phyloP scores from a whole-genome alignment of 768 basidiomycete genomes.

The Amanita inopinata region DNA sequence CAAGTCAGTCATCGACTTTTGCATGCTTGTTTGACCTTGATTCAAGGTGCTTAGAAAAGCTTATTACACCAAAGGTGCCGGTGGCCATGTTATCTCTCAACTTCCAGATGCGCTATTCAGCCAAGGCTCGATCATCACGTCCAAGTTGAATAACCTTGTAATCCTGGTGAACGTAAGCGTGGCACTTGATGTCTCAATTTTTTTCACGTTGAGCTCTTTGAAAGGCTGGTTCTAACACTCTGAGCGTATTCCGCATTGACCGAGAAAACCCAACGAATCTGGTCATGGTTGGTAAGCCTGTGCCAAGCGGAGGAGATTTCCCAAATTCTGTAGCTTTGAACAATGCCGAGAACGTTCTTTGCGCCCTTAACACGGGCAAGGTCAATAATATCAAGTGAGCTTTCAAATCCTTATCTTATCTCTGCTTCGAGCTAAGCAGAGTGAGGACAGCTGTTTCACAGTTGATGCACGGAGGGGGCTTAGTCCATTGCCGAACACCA shows the following conservation, averaged over 20 bases:
- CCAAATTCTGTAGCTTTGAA: slow-evolving; percentile 22
- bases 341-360: slow-evolving; percentile 22
- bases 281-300: neutral
- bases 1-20: slow-evolving; percentile 19
- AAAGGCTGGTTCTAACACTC: slow-evolving; percentile 39
- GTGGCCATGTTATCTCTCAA: slow-evolving; percentile 24
- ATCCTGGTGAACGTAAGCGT: slow-evolving; percentile 25
- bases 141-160: slow-evolving; percentile 19
- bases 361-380: too few species aligned
- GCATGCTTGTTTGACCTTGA: too few species aligned
- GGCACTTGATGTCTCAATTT: neutral
- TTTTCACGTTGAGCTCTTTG: neutral
- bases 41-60: too few species aligned
- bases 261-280: neutral
- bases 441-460: too few species aligned
- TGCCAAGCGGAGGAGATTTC: neutral
- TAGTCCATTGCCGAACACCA: too few species aligned
- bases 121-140: slow-evolving; percentile 31
- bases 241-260: slow-evolving; percentile 12
- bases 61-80: slow-evolving; percentile 26
- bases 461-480: too few species aligned
- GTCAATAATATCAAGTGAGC: too few species aligned
- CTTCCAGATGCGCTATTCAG: slow-evolving; percentile 33
- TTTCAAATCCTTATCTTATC: too few species aligned
- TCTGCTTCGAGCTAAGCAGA: too few species aligned